Conservation (phyloP, 1,284 basidiomycete genomes). For the Heterobasidion occidentale region DNA sequence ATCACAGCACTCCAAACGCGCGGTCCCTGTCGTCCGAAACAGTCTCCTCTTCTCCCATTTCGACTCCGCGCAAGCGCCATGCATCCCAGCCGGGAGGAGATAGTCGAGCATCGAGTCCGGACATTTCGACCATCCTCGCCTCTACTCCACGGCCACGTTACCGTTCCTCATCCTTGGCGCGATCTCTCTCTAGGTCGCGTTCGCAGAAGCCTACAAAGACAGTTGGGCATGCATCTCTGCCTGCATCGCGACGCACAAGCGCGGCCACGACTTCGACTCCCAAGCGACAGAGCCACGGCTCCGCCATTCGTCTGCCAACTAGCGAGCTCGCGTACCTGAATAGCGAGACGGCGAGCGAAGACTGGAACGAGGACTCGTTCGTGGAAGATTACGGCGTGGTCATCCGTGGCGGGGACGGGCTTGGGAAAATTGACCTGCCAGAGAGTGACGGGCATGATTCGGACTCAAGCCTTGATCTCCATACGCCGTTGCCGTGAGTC, state of each 20-base stretch:
- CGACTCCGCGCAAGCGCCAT: no score
- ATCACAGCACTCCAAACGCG: not conserved
- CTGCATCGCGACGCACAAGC: slow-evolving; percentile 7
- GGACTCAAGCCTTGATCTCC: slow-evolving; percentile 55
- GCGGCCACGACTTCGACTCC: slow-evolving; percentile 2
- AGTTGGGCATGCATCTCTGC: slow-evolving; percentile 1
- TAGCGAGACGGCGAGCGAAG: slow-evolving; percentile 4
- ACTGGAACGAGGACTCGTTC: slow-evolving; percentile 21
- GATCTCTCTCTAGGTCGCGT: no score
- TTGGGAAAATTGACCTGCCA: slow-evolving; percentile 22
- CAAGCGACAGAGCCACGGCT: slow-evolving; percentile 3
- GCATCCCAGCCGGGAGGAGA: no score
- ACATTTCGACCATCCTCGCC: no score
- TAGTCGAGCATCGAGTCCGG: no score
- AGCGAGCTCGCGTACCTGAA: slow-evolving; percentile 6
- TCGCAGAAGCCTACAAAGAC: no score
- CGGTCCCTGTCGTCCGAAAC: not conserved
- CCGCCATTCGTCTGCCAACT: slow-evolving; percentile 1
- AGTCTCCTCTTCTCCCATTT: not conserved
- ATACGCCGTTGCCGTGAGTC: slow-evolving; percentile 71
- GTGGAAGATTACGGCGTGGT: slow-evolving; percentile 22
- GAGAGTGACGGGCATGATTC: slow-evolving; percentile 47
- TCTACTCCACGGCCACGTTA: no score
- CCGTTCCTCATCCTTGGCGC: no score
- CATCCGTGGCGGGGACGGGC: slow-evolving; percentile 8